Evolutionary conservation across 441 rosid species (phyloP).

Genomic region (Gossypium trilobum): DNA sequence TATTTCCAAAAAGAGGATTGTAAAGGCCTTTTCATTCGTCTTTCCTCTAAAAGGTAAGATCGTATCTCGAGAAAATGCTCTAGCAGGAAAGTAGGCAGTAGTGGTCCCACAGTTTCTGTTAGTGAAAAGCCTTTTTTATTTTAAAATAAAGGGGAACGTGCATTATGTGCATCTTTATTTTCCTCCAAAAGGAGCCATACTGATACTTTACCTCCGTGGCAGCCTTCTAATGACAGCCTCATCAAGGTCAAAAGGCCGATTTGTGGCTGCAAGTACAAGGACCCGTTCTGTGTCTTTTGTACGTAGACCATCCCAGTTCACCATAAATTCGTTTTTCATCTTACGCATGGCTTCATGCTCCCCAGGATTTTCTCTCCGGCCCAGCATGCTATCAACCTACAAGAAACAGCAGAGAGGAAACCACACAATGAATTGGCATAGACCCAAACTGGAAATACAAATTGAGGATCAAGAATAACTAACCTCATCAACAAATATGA

Average conservation of each 20-base stretch:
- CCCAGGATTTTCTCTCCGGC: slow-evolving; percentile 81
- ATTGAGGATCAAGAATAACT: slow-evolving; percentile 18
- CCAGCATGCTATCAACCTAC: slow-evolving; percentile 95
- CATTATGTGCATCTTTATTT: background rate
- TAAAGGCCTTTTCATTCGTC: background rate
- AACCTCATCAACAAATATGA: slow-evolving; percentile 88
- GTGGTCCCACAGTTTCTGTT: background rate
- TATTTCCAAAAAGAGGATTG: background rate
- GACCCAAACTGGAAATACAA: background rate
- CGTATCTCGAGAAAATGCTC: background rate
- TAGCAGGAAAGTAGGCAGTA: background rate
- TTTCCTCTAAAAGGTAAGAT: background rate
- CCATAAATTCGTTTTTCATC: slow-evolving; percentile 97
- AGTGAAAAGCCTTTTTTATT: background rate
- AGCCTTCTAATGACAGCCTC: slow-evolving; percentile 90
- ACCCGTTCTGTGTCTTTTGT: slow-evolving; percentile 76
- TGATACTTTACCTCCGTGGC: slow-evolving; percentile 54
- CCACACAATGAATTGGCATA: background rate
- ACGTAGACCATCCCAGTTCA: slow-evolving; percentile 84
- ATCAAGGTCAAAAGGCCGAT: slow-evolving; percentile 90
- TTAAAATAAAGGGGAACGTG: background rate
- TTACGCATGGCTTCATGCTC: slow-evolving; percentile 96
- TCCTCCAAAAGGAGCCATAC: background rate
- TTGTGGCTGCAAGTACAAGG: slow-evolving; percentile 87
- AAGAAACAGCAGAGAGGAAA: slow-evolving; percentile 6